Evolutionary conservation across 192 early-diverging fungal species (phyloP).

Genomic region (Backusella australiensis): DNA sequence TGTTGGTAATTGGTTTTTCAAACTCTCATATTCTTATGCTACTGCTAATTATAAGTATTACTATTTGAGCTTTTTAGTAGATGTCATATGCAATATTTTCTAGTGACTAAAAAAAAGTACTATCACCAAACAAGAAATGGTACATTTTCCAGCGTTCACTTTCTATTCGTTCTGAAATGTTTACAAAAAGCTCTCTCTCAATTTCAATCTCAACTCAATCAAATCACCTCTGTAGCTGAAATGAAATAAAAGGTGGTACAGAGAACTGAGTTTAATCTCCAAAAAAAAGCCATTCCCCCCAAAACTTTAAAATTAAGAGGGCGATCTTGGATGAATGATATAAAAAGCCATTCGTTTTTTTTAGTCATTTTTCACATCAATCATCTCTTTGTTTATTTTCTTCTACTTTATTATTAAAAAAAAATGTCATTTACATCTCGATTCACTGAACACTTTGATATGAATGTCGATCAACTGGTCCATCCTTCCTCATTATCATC

Average conservation of each 20-base stretch:
- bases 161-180: background rate
- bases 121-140: background rate
- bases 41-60: no score
- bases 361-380: background rate
- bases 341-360: background rate
- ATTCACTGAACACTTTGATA: constrained; percentile 28
- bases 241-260: background rate
- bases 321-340: background rate
- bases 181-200: background rate
- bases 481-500: background rate
- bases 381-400: background rate
- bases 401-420: constrained; percentile 1
- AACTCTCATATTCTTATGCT: no score
- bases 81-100: no score
- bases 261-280: background rate
- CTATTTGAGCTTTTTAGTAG: background rate
- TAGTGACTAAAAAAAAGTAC: background rate
- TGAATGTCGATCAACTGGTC: background rate
- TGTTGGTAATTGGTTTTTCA: no score
- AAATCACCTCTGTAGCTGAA: background rate
- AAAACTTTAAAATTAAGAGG: background rate
- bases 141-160: background rate
- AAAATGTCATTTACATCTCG: constrained; percentile 13
- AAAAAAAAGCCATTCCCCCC: background rate
- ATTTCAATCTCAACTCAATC: background rate